Evolutionary conservation across 768 basidiomycete species (phyloP).

Genomic region (Coprinopsis cinerea): DNA sequence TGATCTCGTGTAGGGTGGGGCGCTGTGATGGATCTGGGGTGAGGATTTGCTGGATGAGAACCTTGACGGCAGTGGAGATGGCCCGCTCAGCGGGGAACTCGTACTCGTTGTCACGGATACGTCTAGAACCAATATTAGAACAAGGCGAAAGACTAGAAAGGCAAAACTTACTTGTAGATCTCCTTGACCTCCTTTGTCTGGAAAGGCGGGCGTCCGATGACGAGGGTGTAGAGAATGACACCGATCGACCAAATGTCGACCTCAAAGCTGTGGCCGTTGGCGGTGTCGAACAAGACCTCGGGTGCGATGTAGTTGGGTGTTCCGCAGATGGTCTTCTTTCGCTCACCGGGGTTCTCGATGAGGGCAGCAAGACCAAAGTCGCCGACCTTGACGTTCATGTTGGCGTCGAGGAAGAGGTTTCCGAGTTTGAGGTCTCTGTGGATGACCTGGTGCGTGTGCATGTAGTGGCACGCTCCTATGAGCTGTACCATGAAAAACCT

Average conservation of each 20-base stretch:
- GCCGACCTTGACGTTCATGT: slow-evolving; percentile 95
- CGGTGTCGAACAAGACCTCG: slow-evolving; percentile 93
- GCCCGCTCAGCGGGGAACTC: slow-evolving; percentile 78
- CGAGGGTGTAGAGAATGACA: slow-evolving; percentile 92
- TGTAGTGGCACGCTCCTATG: slow-evolving; percentile 93
- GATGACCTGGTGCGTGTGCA: slow-evolving; percentile 96
- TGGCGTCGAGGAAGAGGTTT: slow-evolving; percentile 84
- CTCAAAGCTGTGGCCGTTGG: slow-evolving; percentile 96
- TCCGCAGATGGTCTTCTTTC: slow-evolving; percentile 99
- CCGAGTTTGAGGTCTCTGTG: slow-evolving; percentile 97
- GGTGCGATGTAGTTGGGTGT: slow-evolving; percentile 99
- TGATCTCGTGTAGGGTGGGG: slow-evolving; percentile 79
- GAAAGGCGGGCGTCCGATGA: slow-evolving; percentile 95
- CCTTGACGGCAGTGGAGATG: slow-evolving; percentile 66
- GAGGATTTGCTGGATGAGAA: slow-evolving; percentile 79
- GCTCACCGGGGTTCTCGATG: slow-evolving; percentile 92
- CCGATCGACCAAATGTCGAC: slow-evolving; percentile 98
- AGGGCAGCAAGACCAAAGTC: slow-evolving; percentile 97
- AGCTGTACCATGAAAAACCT: slow-evolving; percentile 93
- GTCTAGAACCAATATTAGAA: slow-evolving; percentile 35
- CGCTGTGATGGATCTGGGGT: slow-evolving; percentile 79
- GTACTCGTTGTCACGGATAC: slow-evolving; percentile 91
- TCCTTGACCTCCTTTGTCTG: slow-evolving; percentile 97
- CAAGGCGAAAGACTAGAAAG: neutral
- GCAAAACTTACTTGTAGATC: slow-evolving; percentile 73